Evolutionary conservation across 2,329 filamentous ascomycete species (phyloP), one percentile per base, ranked within the genome.

Genomic region (Fusarium caatingaense): DNA sequence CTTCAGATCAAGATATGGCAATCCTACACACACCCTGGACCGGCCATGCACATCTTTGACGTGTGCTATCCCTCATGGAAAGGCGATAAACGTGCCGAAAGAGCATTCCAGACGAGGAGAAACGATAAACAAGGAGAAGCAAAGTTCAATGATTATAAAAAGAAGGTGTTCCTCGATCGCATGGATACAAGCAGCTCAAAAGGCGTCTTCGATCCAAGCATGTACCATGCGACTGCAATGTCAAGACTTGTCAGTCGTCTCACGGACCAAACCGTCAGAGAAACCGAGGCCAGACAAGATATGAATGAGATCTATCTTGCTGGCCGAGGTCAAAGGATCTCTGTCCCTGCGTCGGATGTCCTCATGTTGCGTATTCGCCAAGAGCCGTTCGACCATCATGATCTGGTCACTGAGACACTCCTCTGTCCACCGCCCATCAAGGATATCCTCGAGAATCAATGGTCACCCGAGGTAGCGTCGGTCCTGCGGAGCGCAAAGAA

Each of bases 41-140:
- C 75, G 13, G 69, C 72, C 9, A 76, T 77, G 68, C 74, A 77
- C 25, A 25, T 77, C 21, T 75, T 77, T 11, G 74, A 78, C 28
- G 69, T 77, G 6, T 77, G 73, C 27, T 78, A 69, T 49, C 71
- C 76, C 8, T 74, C 72, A 5, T 71, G 73, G 66, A 58, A 63
- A 3, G 68, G 68, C 9, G 57, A 60, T 0, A 48, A 20, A 3
- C 59, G 72, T 12, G 49, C 58, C 16, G 66, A 64, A 28, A 62
- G 44, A 4, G 72, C 68, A 1, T 73, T 72, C n/a, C 47, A 58
- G 30, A 11, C n/a, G 16, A 40, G n/a, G 8, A 56, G n/a, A 11
- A 32, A 48, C 6, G 56, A 58, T 7, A 40, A 47, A 37, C 21
- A 42, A 41, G 60, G 27, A 11, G 62, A 63, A 8, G 15, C 42